Evolutionary conservation across 139 green algal genomes (phyloP), one percentile per base, ranked within the genome.

Genomic region (Chlamydomonas sphaeroides): DNA sequence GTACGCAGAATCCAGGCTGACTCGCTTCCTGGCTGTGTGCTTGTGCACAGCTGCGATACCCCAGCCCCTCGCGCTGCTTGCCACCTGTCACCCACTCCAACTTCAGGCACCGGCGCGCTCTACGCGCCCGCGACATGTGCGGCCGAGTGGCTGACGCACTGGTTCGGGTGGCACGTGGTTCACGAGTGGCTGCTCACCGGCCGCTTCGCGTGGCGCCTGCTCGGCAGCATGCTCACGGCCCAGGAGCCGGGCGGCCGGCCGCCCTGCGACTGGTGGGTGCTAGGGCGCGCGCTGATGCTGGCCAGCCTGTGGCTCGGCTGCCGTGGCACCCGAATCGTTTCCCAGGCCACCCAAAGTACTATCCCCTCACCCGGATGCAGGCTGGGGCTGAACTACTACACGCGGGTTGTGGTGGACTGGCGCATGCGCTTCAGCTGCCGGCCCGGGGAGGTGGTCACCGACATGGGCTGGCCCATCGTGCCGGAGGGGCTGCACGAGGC

Each of bases 381-480:
- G 77, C 65, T 82, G 33, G 84, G 84, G 38, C 83, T 88, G 23
- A 88, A 88, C 71, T 88, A 88, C 84, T 88, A 88, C 78, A 86
- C 84, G 7, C 65, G 65, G 6, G 77, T 75, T 6, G 65, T 84
- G 18, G 45, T 84, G 26, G 49, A 75, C 65, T 84, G 77, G 77
- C 77, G 77, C 30, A 26, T 75, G 28, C 41, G 57, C 65, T 84
- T 84, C 65, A 84, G 65, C 5, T 48, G 65, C 35, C 77, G 77
- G 4, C 77, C 65, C 3, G 89, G 90, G 1, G 92, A 94, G 56
- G 65, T 92, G 11, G 91, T 95, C 79, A 96, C 91, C 1, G 93
- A 97, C 87, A 95, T 97, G 86, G 91, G 88, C 3, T 96, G 95
- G 67, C 83, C 90, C 15, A 80, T 95, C 23, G 89, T 93, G 51